Evolutionary conservation across 495 filamentous ascomycete species (phyloP).

Genomic region (Penicillium dipodomyicola): DNA sequence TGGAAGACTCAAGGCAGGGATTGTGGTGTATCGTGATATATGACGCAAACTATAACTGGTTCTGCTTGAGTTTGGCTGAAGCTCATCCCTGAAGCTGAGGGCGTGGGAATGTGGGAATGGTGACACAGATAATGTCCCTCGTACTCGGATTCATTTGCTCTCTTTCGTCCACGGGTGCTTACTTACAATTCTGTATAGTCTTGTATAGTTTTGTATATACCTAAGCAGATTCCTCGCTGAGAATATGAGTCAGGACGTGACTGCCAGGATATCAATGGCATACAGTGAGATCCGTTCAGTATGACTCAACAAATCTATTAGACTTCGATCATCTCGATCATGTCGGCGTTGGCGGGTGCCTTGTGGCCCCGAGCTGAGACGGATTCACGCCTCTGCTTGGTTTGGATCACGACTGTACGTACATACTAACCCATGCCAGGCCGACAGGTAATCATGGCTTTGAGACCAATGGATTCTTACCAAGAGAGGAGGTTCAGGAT

Average conservation of each 20-base stretch:
- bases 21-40: neutral
- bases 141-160: neutral
- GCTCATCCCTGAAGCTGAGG: constrained; percentile 7
- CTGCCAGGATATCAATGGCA: neutral
- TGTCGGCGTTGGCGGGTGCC: neutral
- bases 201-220: neutral
- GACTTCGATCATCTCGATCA: neutral
- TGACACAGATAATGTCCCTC: constrained; percentile 4
- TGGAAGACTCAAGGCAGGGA: neutral
- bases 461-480: constrained; percentile 2
- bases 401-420: constrained; percentile 11
- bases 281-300: neutral
- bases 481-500: neutral
- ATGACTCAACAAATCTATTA: neutral
- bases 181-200: neutral
- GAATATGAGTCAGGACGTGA: neutral
- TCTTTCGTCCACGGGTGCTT: neutral
- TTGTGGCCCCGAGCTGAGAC: constrained; percentile 6
- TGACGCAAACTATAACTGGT: constrained; percentile 1
- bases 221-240: neutral
- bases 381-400: neutral
- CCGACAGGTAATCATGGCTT: constrained; percentile 1
- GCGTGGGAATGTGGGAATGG: constrained; percentile 5
- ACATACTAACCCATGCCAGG: constrained; percentile 6
- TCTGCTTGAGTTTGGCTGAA: neutral